Conservation (phyloP, 2,329 filamentous ascomycete genomes). For the Dryadomyces quercivorus region DNA sequence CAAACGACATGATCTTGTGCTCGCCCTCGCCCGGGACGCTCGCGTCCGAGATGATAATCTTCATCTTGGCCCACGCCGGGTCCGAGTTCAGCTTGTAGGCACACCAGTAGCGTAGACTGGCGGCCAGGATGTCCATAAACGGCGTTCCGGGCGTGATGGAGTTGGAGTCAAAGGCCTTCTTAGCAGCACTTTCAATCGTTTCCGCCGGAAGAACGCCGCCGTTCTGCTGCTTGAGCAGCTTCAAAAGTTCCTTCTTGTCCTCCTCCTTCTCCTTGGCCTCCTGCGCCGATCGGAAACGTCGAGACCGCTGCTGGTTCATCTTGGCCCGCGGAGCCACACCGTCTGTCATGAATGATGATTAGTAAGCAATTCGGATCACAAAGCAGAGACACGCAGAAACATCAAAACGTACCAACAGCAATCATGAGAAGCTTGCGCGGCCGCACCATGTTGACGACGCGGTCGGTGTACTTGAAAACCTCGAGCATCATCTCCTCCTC, state of each 20-base stretch:
- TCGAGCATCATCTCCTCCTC: slow-evolving; percentile 99
- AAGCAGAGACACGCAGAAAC: not conserved
- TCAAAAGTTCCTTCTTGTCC: slow-evolving; percentile 78
- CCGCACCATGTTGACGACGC: slow-evolving; percentile 96
- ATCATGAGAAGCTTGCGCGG: slow-evolving; percentile 95
- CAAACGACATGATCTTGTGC: slow-evolving; percentile 98
- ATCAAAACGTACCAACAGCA: slow-evolving; percentile 62
- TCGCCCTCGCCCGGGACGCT: slow-evolving; percentile 96
- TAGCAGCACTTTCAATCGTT: slow-evolving; percentile 48
- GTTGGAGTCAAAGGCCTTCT: slow-evolving; percentile 86
- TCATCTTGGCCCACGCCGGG: slow-evolving; percentile 87
- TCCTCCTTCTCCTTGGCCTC: slow-evolving; percentile 91
- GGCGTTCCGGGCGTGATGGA: slow-evolving; percentile 91
- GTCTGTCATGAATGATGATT: slow-evolving; percentile 37
- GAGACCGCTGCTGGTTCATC: slow-evolving; percentile 98
- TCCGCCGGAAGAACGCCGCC: slow-evolving; percentile 51
- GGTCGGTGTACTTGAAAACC: slow-evolving; percentile 96
- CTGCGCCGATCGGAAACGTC: slow-evolving; percentile 86
- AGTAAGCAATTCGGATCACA: no score
- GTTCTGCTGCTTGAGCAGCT: slow-evolving; percentile 70
- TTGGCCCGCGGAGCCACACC: slow-evolving; percentile 95
- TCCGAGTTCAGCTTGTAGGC: slow-evolving; percentile 97
- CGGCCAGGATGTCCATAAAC: slow-evolving; percentile 93
- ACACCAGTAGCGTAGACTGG: slow-evolving; percentile 89
- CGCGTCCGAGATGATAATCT: slow-evolving; percentile 96